phyloP scores from a whole-genome alignment of 2,329 filamentous ascomycete species.

The Aspergillus sergii region DNA sequence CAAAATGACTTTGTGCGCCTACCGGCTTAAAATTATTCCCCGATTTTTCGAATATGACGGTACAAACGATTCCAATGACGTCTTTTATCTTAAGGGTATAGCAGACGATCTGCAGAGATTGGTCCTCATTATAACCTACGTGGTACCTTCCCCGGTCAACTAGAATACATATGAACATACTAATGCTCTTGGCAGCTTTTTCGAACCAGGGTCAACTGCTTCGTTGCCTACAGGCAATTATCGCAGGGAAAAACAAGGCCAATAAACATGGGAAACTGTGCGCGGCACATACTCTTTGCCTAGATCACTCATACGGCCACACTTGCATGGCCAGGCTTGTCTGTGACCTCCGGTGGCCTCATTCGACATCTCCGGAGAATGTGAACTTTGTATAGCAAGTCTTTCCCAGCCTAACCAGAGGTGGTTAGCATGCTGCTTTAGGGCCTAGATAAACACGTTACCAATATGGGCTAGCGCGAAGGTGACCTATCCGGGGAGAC shows the following conservation, averaged over 20 bases:
- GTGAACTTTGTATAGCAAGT: not conserved
- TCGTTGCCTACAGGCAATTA: not conserved
- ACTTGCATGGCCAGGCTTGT: slow-evolving; percentile 8
- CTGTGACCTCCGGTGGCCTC: not conserved
- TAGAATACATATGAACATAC: not conserved
- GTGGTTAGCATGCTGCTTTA: not conserved
- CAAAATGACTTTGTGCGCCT: not conserved
- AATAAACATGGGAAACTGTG: not conserved
- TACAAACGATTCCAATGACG: not conserved
- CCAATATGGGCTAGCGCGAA: slow-evolving; percentile 5
- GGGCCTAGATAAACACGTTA: slow-evolving; percentile 15
- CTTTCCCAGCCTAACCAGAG: not conserved
- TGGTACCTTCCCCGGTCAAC: not conserved
- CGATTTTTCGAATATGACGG: not conserved
- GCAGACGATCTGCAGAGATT: not conserved
- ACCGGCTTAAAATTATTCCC: not conserved
- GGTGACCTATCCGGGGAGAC: slow-evolving; percentile 11
- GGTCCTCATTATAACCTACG: not conserved
- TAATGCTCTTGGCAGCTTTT: not conserved
- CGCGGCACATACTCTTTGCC: not conserved
- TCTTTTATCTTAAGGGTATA: not conserved
- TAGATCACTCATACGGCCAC: not conserved
- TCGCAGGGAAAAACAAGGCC: not conserved
- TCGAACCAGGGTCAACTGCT: not conserved
- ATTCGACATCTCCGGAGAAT: not conserved